Evolutionary conservation across 2,329 filamentous ascomycete species (phyloP).

Genomic region (Colletotrichum truncatum): DNA sequence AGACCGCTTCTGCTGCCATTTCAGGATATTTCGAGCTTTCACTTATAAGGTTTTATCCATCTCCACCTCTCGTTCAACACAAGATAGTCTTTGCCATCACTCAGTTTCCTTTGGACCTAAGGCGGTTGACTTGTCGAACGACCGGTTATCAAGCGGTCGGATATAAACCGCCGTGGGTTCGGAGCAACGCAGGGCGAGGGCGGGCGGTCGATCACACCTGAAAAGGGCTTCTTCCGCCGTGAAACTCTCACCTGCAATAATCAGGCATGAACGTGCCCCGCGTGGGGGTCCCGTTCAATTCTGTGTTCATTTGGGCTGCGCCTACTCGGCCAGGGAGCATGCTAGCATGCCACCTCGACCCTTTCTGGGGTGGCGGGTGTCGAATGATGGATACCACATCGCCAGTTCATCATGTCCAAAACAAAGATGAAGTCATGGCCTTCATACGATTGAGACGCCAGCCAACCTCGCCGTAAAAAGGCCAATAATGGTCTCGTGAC

Average conservation of each 20-base stretch:
- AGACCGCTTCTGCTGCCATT: background rate
- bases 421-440: slow-evolving; percentile 26
- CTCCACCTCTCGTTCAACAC: background rate
- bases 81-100: background rate
- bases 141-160: slow-evolving; percentile 4
- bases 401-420: slow-evolving; percentile 1
- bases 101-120: slow-evolving; percentile 5
- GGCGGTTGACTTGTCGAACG: slow-evolving; percentile 18
- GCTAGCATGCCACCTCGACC: slow-evolving; percentile 17
- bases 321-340: slow-evolving; percentile 16
- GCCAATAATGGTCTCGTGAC: slow-evolving; percentile 5
- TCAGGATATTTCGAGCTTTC: background rate
- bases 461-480: background rate
- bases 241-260: slow-evolving; percentile 3
- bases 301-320: slow-evolving; percentile 2
- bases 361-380: slow-evolving; percentile 11
- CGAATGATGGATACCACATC: slow-evolving; percentile 19
- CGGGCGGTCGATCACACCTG: slow-evolving; percentile 22
- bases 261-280: slow-evolving; percentile 27
- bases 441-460: background rate
- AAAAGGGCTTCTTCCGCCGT: slow-evolving; percentile 26
- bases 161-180: slow-evolving; percentile 19
- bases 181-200: slow-evolving; percentile 11
- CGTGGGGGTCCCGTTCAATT: slow-evolving; percentile 25
- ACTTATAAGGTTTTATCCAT: background rate